Base-by-base conservation (phyloP, 2,329 filamentous ascomycete species). In the Metarhizium sp. region DNA sequence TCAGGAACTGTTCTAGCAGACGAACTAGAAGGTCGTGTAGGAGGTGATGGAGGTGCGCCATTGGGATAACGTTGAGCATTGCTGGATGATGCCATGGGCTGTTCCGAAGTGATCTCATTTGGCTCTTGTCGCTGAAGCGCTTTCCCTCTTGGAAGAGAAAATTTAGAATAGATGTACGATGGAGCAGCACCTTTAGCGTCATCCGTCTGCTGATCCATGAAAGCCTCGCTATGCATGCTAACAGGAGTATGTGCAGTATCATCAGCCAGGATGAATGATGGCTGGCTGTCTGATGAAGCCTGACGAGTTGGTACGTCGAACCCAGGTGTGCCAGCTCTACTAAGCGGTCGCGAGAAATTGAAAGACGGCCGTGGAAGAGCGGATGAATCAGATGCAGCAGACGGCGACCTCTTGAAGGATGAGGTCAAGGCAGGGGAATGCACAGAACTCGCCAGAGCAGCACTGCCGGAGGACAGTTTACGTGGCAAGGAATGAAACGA, bases 281-380 rank as follows among this genome's bases (percentile, higher is more conserved):
- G 78, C 58, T 87, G 84, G 63, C 84, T 87, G 62, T 88, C 85
- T 5, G 78, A 82, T 20, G 85, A 87, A 7, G 81, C 75, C 65
- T 87, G 83, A 40, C 84, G 76, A 10, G 77, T 76, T 50, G 84
- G 82, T 47, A 73, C 69, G n/a, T 86, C 81, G 61, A 78, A 73
- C 48, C 65, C 72, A 16, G 82, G 81, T 13, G 80, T 84, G 58
- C 83, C 84, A 58, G 84, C 81, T 66, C 86, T 80, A 69, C 92
- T 96, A 58, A 95, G 73, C 0, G 94, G 94, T 47, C 94, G 82
- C 0, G 94, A 97, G 69, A 97, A 97, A 71, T 99, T 97, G 72
- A 95, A 92, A 0, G 88, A 84, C 1, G 90, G 88, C 16, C 86
- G 81, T 13, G 86, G 83, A 40, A 91, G 66, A 10, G 79, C 78